Percentiles rank a stretch among this genome's conserved stretches.
These are phyloP conservation scores for Geotrichum klebahnii DNA, from an alignment of 1,139 yeast genomes.

Conservation along the genomic window DNA sequence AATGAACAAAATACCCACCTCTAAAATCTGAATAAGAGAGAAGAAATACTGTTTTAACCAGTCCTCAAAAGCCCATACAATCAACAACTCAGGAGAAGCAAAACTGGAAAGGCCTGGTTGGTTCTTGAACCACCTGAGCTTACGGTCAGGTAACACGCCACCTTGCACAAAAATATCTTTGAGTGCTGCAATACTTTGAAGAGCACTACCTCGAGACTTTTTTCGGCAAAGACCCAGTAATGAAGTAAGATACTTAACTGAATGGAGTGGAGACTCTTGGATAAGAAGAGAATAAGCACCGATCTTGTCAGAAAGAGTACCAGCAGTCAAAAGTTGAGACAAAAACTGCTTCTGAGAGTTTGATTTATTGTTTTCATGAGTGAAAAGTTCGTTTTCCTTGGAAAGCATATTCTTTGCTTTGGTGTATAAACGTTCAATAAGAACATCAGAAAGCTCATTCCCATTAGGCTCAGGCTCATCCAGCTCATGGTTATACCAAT, in stretches of 20 bases:
- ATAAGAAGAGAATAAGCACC: constrained; percentile 87
- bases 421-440: constrained; percentile 55
- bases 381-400: constrained; percentile 66
- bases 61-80: constrained; percentile 83
- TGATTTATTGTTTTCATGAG: constrained; percentile 72
- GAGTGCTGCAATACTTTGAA: constrained; percentile 84
- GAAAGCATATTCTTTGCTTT: constrained; percentile 66
- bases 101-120: constrained; percentile 54
- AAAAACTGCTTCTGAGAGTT: constrained; percentile 84
- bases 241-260: constrained; percentile 76
- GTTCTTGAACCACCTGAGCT: constrained; percentile 72
- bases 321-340: constrained; percentile 81
- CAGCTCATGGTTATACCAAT: constrained; percentile 65
- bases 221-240: constrained; percentile 76
- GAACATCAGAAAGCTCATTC: constrained; percentile 47
- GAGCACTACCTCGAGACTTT: constrained; percentile 89
- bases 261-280: constrained; percentile 93
- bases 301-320: constrained; percentile 93
- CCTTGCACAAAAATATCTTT: constrained; percentile 72
- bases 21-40: constrained; percentile 64
- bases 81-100: constrained; percentile 47
- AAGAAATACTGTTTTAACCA: constrained; percentile 74
- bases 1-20: constrained; percentile 41
- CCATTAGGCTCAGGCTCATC: constrained; percentile 40
- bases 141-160: constrained; percentile 76